Evolutionary conservation across 1,284 basidiomycete species (phyloP), one percentile per base, ranked within the genome.

Genomic region (Sanguinoderma infundibulare): DNA sequence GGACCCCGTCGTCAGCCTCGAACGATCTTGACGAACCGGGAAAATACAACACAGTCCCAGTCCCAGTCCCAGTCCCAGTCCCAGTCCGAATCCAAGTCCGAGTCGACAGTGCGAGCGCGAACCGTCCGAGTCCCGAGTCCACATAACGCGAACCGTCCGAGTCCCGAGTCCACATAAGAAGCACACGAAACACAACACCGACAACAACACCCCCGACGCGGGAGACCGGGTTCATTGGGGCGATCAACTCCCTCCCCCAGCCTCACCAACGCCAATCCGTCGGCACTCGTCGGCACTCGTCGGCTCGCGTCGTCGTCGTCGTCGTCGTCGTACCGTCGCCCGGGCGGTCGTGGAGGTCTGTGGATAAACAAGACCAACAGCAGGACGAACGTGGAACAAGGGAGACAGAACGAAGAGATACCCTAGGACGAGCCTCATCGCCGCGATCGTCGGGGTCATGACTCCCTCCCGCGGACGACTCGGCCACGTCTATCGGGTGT

Each of bases 171-270:
- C 5, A 40, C 53, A 54, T 17, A 42, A n/a, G 22, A 42, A 40
- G 22, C 39, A 22, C 10, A 9, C 39, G 28, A 20, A 38, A 32
- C 53, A 44, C 40, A 32, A 24, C 46, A 50, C 50, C 46, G 17
- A 28, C 46, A 36, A 20, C 46, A 32, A 32, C 46, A 49, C 46
- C 46, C 46, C 46, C 46, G 46, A 49, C 46, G 46, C 28, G 55
- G 46, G 55, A 56, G 20, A 30, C 55, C 35, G 30, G 46, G 55
- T 12, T 56, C 55, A 38, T 36, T 9, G 35, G 46, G 55, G 46
- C 44, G 55, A 56, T 50, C 55, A 56, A 42, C 34, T 50, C 55
- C 52, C 55, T 56, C 55, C 44, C 55, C 55, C 55, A 50, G 46
- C 46, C 44, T 56, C 55, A 20, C 55, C 55, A 32, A 49, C 46